A percentile compares a stretch with the other conserved stretches of the same genome.
phyloP scores from a whole-genome alignment of 768 basidiomycete species.

The Lactarius akahatsu region DNA sequence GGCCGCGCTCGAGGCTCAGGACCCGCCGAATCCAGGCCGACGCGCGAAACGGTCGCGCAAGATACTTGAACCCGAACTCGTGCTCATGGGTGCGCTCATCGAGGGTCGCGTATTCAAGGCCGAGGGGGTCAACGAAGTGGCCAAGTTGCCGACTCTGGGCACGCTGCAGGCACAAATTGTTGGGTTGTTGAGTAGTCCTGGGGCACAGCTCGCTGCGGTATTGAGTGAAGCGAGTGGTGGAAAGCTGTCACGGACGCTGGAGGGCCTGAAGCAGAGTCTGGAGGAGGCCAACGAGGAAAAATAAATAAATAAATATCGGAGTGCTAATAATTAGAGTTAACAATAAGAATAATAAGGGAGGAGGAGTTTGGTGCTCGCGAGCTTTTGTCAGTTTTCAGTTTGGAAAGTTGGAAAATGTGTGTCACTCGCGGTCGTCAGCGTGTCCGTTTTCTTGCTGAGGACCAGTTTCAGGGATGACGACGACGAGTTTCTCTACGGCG shows the following conservation, averaged over 20 bases:
- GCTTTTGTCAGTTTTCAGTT: not conserved
- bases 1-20: slow-evolving; percentile 52
- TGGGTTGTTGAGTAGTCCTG: slow-evolving; percentile 76
- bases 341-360: not conserved
- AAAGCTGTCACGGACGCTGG: slow-evolving; percentile 65
- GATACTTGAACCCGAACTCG: slow-evolving; percentile 60
- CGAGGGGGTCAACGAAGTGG: slow-evolving; percentile 57
- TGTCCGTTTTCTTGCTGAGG: slow-evolving; percentile 20
- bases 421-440: slow-evolving; percentile 18
- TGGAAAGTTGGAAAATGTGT: slow-evolving; percentile 20
- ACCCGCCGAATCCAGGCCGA: slow-evolving; percentile 67
- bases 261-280: slow-evolving; percentile 68
- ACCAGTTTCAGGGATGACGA: slow-evolving; percentile 35
- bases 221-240: slow-evolving; percentile 69
- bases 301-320: slow-evolving; percentile 1
- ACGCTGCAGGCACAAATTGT: slow-evolving; percentile 80
- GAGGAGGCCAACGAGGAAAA: slow-evolving; percentile 39
- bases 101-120: slow-evolving; percentile 71
- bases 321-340: not conserved
- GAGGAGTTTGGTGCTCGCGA: too few species aligned
- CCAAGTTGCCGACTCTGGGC: slow-evolving; percentile 74
- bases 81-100: slow-evolving; percentile 74
- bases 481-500: slow-evolving; percentile 39
- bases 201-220: slow-evolving; percentile 68
- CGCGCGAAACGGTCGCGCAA: slow-evolving; percentile 60